Base-by-base conservation (phyloP, 768 basidiomycete genomes). In the Omphalotus guepiniiformis region DNA sequence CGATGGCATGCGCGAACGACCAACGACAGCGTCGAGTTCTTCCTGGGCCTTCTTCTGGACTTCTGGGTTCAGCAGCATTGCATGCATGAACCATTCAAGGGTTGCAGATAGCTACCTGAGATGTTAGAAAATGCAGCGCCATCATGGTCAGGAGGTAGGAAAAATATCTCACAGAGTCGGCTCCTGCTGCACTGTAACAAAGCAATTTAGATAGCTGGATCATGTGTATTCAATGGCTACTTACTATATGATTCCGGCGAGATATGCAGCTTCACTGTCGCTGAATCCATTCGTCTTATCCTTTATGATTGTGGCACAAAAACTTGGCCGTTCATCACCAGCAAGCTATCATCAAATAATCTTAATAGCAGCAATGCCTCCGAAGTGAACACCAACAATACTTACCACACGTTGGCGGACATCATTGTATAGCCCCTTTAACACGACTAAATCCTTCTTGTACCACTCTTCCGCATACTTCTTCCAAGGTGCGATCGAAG, bases 101-200 rank as follows among this genome's bases (percentile, higher is more conserved):
- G 32, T 29, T 13, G 27, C 41, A 29, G 41, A 27, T 66, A 46
- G 70, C 68, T n/a, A 29, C 58, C 58, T 61, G 58, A 15, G 13
- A 6, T 36, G n/a, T n/a, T n/a, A n/a, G n/a, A n/a, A n/a, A 18
- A 19, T 32, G 11, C 38, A 44, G 23, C 21, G 5, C 3, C 0
- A 12, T 34, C 5, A 9, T 13, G 9, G 32, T 22, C n/a, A 5
- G 28, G 6, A 15, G 34, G 25, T 52, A 47, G 16, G n/a, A n/a
- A n/a, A n/a, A n/a, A n/a, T n/a, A n/a, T n/a, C 48, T 28, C n/a
- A 49, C 48, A 8, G 48, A 42, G 21, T 49, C 48, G 9, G n/a
- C 30, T 19, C 43, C 43, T 16, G 32, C 40, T 6, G 16, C 35
- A 21, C 46, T 39, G 21, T 22, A 19, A 18, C 29, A 3, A 18